Percentiles rank a stretch among this genome's conserved stretches.
Conservation (phyloP, 495 filamentous ascomycete genomes). For the Penicillium crystallinum region DNA sequence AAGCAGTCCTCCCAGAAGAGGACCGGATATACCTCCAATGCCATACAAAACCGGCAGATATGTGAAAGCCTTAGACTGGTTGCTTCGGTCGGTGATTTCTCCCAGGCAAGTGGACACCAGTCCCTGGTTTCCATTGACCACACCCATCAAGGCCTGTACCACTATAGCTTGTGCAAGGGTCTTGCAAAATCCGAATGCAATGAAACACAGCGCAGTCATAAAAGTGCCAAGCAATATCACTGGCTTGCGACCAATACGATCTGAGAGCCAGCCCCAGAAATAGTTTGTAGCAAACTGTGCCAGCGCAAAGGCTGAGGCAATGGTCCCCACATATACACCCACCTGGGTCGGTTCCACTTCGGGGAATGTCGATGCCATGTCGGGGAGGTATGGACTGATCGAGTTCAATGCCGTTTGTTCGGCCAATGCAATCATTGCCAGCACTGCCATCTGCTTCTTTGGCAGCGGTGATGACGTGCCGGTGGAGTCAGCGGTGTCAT, state of each 20-base stretch:
- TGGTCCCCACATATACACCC: conserved; percentile 83
- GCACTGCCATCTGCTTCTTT: conserved; percentile 71
- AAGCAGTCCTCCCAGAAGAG: conserved; percentile 80
- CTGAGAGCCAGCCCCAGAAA: conserved; percentile 89
- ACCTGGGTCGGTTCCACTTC: conserved; percentile 65
- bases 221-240: conserved; percentile 84
- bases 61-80: conserved; percentile 85
- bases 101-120: conserved; percentile 90
- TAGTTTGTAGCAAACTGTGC: conserved; percentile 91
- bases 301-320: conserved; percentile 85
- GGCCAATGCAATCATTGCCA: conserved; percentile 82
- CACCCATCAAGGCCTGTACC: conserved; percentile 84
- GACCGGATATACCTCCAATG: conserved; percentile 87
- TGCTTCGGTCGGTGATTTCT: conserved; percentile 90
- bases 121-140: conserved; percentile 86
- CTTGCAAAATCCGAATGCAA: conserved; percentile 81
- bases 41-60: conserved; percentile 93
- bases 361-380: conserved; percentile 83
- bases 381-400: conserved; percentile 91
- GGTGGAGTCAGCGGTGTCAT: conserved; percentile 27
- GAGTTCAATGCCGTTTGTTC: conserved; percentile 97
- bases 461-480: conserved; percentile 63
- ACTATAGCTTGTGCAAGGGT: conserved; percentile 75
- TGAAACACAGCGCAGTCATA: conserved; percentile 72
- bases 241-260: conserved; percentile 87